phyloP scores from a whole-genome alignment of 1,284 basidiomycete genomes.

The Moesziomyces antarcticus region DNA sequence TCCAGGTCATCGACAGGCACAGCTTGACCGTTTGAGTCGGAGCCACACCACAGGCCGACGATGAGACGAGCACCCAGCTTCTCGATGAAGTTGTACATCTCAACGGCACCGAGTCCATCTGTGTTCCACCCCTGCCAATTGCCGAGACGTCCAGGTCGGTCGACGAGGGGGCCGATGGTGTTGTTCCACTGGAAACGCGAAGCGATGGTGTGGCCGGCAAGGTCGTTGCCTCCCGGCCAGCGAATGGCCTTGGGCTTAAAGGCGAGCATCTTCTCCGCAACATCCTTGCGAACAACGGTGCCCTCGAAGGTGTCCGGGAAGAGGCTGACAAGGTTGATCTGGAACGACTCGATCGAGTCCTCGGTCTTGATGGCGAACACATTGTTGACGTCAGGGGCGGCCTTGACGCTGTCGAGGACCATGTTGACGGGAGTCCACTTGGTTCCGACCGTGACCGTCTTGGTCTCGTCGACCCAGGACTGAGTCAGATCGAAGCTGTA shows the following conservation, averaged over 20 bases:
- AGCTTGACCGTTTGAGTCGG: constrained; percentile 54
- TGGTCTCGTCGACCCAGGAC: not conserved
- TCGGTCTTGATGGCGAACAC: constrained; percentile 47
- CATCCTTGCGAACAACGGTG: constrained; percentile 69
- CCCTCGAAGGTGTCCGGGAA: constrained; percentile 47
- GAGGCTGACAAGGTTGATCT: constrained; percentile 51
- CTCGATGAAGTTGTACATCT: constrained; percentile 77
- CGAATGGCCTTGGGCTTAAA: constrained; percentile 77
- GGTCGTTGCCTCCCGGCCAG: constrained; percentile 76
- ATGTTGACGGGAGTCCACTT: constrained; percentile 36
- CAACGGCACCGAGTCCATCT: constrained; percentile 73
- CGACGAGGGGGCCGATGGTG: constrained; percentile 71
- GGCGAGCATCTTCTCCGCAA: constrained; percentile 75
- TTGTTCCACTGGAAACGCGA: constrained; percentile 78
- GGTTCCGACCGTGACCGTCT: constrained; percentile 8
- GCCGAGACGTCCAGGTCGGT: constrained; percentile 70
- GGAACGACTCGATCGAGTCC: constrained; percentile 19
- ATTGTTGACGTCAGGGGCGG: constrained; percentile 40
- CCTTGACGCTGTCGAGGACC: constrained; percentile 6
- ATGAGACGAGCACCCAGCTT: constrained; percentile 72
- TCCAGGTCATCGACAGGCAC: constrained; percentile 73
- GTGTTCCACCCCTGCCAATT: constrained; percentile 73
- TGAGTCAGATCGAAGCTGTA: constrained; percentile 25
- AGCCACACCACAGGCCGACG: constrained; percentile 77
- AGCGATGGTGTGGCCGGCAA: constrained; percentile 71